Base-by-base conservation (phyloP, 805 yeast species). In the Vanderwaltozyma verrucispora region DNA sequence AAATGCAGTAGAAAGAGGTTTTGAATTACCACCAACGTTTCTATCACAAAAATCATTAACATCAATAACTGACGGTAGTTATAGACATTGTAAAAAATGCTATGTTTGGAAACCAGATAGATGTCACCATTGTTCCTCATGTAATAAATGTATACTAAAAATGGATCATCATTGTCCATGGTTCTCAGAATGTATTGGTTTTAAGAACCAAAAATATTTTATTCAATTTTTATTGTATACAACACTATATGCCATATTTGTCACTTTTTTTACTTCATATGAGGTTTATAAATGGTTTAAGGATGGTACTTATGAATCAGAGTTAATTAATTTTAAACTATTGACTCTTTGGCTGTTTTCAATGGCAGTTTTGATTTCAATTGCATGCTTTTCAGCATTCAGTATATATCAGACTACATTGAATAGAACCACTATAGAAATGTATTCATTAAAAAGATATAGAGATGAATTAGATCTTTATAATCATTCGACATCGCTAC, bases 131-230 rank as follows among this genome's bases (percentile, higher is more conserved):
- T 87, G 96, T 54, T 80, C 81, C 28, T 63, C 71, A 2, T 85
- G 94, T 53, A 65, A 73, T 16, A 43, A 41, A 24, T 87, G 96
- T 57, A 74, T 83, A 20, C 56, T 88, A 41, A 75, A 74, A 50
- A 88, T 87, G 96, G 96, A 87, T 56, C 96, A 87, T 55, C 96
- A 87, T 60, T 80, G 80, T 44, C 96, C 96, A 0, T 89, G 97
- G 97, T 86, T 87, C 58, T 79, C 94, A 2, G 67, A 75, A 5
- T 88, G 96, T 57, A 73, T 89, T 40, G 97, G 97, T 0, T 80
- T 74, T 59, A 63, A 63, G 21, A 89, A 89, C 59, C 87, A 83
- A 46, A 82, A 86, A 60, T 74, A 66, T 54, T 89, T 88, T 52
- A 56, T 85, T 20, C 95, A 86, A 54, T 81, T 82, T 52, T 57